phyloP scores from a whole-genome alignment of 176 grass and related monocot genomes.

The Tillandsia leiboldiana region DNA sequence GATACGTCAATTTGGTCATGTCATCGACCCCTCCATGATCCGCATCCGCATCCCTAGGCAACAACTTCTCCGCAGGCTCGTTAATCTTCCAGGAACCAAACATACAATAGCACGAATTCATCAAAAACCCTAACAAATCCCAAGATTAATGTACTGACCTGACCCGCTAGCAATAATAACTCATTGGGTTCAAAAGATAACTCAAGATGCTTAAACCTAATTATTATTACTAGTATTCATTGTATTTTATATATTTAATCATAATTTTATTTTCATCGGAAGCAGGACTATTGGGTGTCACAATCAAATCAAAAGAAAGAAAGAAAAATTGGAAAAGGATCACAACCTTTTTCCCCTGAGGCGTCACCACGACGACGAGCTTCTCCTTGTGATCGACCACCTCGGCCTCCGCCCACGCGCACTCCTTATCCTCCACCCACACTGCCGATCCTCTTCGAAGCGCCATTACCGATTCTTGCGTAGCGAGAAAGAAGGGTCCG shows the following conservation, averaged over 20 bases:
- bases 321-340: too few relatives aligned
- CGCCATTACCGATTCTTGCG: slow-evolving; percentile 11
- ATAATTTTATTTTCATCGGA: too few relatives aligned
- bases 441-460: slow-evolving; percentile 35
- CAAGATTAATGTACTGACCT: not conserved
- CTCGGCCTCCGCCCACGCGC: slow-evolving; percentile 53
- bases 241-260: too few relatives aligned
- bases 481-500: too few relatives aligned
- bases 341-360: slow-evolving; percentile 31
- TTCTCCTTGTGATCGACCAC: slow-evolving; percentile 25
- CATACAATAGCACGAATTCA: not conserved
- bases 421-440: slow-evolving; percentile 52
- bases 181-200: too few relatives aligned
- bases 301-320: not conserved
- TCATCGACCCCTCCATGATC: slow-evolving; percentile 67
- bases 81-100: slow-evolving; percentile 19
- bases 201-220: too few relatives aligned
- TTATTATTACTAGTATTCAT: too few relatives aligned
- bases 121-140: slow-evolving; percentile 22
- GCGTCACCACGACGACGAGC: slow-evolving; percentile 24
- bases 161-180: too few relatives aligned
- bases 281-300: too few relatives aligned
- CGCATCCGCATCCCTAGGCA: slow-evolving; percentile 47
- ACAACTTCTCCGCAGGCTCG: slow-evolving; percentile 23
- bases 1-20: slow-evolving; percentile 71